Evolutionary conservation across 2,329 filamentous ascomycete species (phyloP), one percentile per base, ranked within the genome.

Genomic region (Ophidiomyces ophidiicola): DNA sequence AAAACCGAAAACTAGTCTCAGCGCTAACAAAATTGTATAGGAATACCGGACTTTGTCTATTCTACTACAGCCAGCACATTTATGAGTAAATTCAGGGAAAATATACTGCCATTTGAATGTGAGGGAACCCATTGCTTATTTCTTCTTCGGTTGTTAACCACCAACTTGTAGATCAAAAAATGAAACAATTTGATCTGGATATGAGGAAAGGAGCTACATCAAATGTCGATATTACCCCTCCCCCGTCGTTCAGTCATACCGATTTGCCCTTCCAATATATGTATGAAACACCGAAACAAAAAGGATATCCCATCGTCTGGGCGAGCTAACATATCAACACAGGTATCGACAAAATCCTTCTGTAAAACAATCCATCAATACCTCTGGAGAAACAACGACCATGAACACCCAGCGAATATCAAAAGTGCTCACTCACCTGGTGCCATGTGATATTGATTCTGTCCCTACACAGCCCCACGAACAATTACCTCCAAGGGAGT

Each of bases 341-440:
- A 78, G 78, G 46, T 94, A 92, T 61, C 79, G 82, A 25, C 88
- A 94, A 60, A 94, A 94, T 45, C 75, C 82, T 0, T 80, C 80
- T 39, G 80, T 87, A 18, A 77, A 76, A 39, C 76, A 76, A 43
- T 62, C 66, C 3, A 58, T 70, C 31, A 71, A 76, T 39, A 70
- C 67, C 49, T 46, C 70, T 66, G 58, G 74, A 68, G 60, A 82
- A 70, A 53, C 73, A 60, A 52, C 75, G 62, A 50, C 75, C 59
- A 32, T 72, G 51, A 80, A 57, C 68, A 75, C 56, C 12, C 68
- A 61, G 65, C 74, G 48, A 59, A 71, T 51, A 60, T 71, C 48
- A 62, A 79, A 67, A 71, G 76, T 63, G 59, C 76, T 59, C 61
- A 75, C 53, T 57, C 73, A 62, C 53, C 74, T 70, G 53, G 58